Conservation (phyloP, 345 rosid species). For the Citrus sp. region DNA sequence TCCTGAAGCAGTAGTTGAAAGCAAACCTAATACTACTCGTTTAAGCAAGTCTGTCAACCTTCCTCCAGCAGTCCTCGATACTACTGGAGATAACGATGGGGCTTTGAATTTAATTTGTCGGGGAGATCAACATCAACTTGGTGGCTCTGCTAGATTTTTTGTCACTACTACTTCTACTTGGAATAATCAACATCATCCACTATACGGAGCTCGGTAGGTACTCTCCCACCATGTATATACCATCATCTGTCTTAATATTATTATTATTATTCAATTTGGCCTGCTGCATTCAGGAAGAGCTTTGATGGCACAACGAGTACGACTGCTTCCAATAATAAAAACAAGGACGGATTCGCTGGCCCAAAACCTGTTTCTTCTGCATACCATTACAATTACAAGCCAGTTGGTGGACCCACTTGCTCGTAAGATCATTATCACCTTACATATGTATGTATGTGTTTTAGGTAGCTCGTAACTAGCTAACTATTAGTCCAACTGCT, state of each 20-base stretch:
- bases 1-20: no score
- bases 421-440: conserved; percentile 39
- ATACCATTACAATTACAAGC: conserved; percentile 20
- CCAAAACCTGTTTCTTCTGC: conserved; percentile 24
- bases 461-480: no score
- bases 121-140: conserved; percentile 5
- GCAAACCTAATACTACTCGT: background rate
- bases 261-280: no score
- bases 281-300: conserved; percentile 33
- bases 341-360: conserved; percentile 32
- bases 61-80: background rate
- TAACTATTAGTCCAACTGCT: no score
- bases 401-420: conserved; percentile 55
- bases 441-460: background rate
- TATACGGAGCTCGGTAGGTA: conserved; percentile 33
- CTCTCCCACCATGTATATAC: no score
- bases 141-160: conserved; percentile 18
- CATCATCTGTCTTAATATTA: background rate
- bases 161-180: conserved; percentile 28
- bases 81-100: background rate
- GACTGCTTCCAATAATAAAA: conserved; percentile 23
- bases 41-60: background rate
- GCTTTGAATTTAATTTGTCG: conserved; percentile 3
- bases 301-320: conserved; percentile 31
- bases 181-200: conserved; percentile 41